Evolutionary conservation across 192 early-diverging fungal species (phyloP).

Genomic region (Linnemannia zychae): DNA sequence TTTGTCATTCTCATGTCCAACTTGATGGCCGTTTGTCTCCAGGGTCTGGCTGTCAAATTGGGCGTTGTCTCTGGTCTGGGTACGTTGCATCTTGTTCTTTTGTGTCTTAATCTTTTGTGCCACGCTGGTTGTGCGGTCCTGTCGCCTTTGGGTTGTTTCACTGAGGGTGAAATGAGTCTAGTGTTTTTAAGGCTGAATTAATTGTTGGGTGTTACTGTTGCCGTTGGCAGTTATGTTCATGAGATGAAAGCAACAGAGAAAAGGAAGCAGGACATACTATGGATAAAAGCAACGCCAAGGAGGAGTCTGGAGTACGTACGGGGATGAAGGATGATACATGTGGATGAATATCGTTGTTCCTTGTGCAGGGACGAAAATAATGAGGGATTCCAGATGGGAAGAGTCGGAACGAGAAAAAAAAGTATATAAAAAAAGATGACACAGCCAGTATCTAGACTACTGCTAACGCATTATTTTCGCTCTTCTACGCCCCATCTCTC

Average conservation of each 20-base stretch:
- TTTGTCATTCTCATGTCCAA: conserved; percentile 84
- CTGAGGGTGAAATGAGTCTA: not conserved
- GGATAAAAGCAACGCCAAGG: no score
- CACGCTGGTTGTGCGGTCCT: not conserved
- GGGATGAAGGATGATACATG: not conserved
- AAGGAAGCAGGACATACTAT: not conserved
- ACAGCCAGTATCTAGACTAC: not conserved
- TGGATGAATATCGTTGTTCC: not conserved
- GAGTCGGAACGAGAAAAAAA: not conserved
- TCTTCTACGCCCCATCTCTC: conserved; percentile 5
- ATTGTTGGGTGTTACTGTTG: not conserved
- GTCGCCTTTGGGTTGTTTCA: no score
- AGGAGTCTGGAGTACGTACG: not conserved
- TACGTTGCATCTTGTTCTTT: conserved; percentile 38
- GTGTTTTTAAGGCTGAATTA: not conserved
- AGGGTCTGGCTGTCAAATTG: conserved; percentile 82
- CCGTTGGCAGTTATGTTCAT: not conserved
- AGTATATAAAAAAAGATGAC: not conserved
- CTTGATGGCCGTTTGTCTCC: conserved; percentile 80
- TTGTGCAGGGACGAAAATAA: not conserved
- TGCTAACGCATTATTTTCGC: not conserved
- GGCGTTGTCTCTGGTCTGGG: conserved; percentile 78
- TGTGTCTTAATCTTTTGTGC: not conserved
- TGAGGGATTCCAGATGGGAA: not conserved
- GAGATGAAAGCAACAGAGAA: not conserved